phyloP scores from a whole-genome alignment of 805 yeast species.

The Lachancea meyersii region DNA sequence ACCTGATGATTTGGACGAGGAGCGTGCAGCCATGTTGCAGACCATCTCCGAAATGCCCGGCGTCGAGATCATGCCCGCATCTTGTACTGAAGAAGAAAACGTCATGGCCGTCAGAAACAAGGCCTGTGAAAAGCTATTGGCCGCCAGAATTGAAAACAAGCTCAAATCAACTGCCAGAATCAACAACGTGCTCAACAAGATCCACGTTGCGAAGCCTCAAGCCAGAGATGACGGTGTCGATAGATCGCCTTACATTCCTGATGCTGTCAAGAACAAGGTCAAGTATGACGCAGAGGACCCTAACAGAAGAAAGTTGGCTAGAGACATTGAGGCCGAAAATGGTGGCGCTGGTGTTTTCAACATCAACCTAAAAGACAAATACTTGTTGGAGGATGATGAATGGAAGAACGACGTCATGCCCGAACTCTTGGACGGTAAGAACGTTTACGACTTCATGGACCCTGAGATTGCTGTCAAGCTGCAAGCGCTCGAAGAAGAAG shows the following conservation, averaged over 20 bases:
- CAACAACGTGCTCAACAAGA: slow-evolving; percentile 83
- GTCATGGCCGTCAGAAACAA: slow-evolving; percentile 93
- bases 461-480: slow-evolving; percentile 91
- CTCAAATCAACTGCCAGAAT: slow-evolving; percentile 89
- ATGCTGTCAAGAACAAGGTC: slow-evolving; percentile 49
- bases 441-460: slow-evolving; percentile 95
- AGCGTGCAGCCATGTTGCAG: slow-evolving; percentile 63
- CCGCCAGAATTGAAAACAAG: slow-evolving; percentile 95
- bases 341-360: slow-evolving; percentile 99
- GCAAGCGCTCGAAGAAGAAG: slow-evolving; percentile 95
- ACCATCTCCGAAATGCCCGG: slow-evolving; percentile 62
- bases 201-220: slow-evolving; percentile 88
- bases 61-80: slow-evolving; percentile 87
- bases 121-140: slow-evolving; percentile 94
- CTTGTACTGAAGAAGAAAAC: slow-evolving; percentile 91
- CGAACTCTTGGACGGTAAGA: slow-evolving; percentile 90
- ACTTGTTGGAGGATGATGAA: slow-evolving; percentile 87
- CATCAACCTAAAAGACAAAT: slow-evolving; percentile 86
- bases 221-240: slow-evolving; percentile 72
- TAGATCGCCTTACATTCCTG: slow-evolving; percentile 80
- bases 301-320: slow-evolving; percentile 70
- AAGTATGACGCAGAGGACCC: slow-evolving; percentile 80
- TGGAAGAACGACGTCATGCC: slow-evolving; percentile 99
- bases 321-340: slow-evolving; percentile 86
- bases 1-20: slow-evolving; percentile 75